A percentile compares a stretch with the other conserved stretches of the same genome.
These are phyloP conservation scores for Phytophthora hibernalis DNA, from an alignment of 352 stramenopile species.

Conservation along the genomic window DNA sequence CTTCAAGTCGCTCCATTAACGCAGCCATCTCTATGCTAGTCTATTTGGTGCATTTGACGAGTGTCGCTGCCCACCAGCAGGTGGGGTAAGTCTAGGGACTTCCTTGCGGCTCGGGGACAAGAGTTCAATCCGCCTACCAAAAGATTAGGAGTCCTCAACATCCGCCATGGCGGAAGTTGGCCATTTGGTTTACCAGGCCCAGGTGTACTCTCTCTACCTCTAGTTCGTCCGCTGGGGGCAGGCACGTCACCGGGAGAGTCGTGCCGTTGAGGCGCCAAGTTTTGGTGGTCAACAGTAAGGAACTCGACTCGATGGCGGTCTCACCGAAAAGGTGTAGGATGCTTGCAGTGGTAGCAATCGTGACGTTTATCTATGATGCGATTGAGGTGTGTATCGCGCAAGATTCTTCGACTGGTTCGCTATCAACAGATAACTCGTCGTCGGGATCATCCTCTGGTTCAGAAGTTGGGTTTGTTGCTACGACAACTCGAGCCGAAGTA, in stretches of 20 bases:
- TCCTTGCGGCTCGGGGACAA: constrained; percentile 37
- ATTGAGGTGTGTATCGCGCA: constrained; percentile 19
- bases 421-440: constrained; percentile 1
- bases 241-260: constrained; percentile 25
- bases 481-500: constrained; percentile 29
- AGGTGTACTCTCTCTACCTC: constrained; percentile 30
- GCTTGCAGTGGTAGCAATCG: constrained; percentile 16
- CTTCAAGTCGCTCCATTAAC: too few species aligned
- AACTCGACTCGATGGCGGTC: constrained; percentile 33
- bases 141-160: constrained; percentile 17
- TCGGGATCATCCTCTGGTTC: constrained; percentile 18
- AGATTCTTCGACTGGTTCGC: constrained; percentile 2
- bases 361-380: constrained; percentile 23
- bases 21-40: too few species aligned
- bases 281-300: constrained; percentile 15
- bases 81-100: constrained; percentile 25
- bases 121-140: constrained; percentile 6
- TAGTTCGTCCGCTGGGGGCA: background rate
- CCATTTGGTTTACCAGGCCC: constrained; percentile 29
- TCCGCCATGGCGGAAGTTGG: constrained; percentile 23
- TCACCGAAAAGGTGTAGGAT: constrained; percentile 24
- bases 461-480: constrained; percentile 26
- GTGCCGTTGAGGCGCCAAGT: background rate
- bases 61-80: constrained; percentile 17
- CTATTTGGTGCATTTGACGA: background rate